Conservation (phyloP, 148 eudicot species). For the Bassia scoparia region DNA sequence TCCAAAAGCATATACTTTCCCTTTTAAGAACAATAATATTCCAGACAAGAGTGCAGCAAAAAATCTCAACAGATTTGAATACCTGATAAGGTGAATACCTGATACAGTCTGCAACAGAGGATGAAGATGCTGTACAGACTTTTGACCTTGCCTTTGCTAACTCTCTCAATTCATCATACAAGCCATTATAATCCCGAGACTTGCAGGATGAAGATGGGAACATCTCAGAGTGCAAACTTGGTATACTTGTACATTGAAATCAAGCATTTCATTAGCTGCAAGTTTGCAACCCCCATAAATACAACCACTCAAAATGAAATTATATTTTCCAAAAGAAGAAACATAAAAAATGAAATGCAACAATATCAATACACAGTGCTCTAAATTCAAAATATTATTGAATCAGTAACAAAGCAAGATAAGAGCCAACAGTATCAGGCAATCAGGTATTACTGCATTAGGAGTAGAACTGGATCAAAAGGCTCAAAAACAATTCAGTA, state of each 20-base stretch:
- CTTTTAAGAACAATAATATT: background rate
- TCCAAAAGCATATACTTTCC: too few species aligned
- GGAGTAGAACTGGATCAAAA: too few species aligned
- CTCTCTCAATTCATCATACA: too few species aligned
- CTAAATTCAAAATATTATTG: background rate
- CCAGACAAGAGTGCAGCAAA: background rate
- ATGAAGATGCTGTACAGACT: too few species aligned
- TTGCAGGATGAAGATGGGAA: background rate
- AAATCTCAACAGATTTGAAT: background rate
- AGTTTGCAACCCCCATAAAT: constrained; percentile 5
- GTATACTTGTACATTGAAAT: background rate
- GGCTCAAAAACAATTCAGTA: too few species aligned
- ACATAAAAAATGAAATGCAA: too few species aligned
- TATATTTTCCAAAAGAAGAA: background rate
- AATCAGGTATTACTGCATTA: too few species aligned
- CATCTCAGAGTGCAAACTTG: background rate
- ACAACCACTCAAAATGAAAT: background rate
- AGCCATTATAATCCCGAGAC: too few species aligned
- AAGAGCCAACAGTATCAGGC: background rate
- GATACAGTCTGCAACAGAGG: background rate
- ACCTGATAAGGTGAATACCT: constrained; percentile 9
- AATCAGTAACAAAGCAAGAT: background rate
- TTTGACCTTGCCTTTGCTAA: too few species aligned
- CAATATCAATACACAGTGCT: background rate
- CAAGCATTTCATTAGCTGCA: background rate